phyloP scores from a whole-genome alignment of 1,284 basidiomycete species.

The Ceratobasidium theobromae region DNA sequence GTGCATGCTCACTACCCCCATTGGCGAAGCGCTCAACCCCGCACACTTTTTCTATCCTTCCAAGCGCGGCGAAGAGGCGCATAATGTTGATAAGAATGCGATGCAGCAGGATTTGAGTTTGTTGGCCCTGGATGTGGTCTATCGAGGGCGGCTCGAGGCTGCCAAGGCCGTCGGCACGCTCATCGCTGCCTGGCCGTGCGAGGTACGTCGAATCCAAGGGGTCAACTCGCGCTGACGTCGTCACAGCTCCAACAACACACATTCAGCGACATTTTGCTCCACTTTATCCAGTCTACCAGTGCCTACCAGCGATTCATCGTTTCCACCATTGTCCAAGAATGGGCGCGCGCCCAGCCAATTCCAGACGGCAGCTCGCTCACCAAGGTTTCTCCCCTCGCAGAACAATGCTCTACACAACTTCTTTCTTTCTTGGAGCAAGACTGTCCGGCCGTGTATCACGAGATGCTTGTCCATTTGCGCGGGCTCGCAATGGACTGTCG shows the following conservation, averaged over 20 bases:
- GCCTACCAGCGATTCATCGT: constrained; percentile 90
- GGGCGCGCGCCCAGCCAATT: constrained; percentile 55
- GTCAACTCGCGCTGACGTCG: not conserved
- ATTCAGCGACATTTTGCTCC: constrained; percentile 69
- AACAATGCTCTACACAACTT: constrained; percentile 65
- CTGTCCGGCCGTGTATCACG: constrained; percentile 75
- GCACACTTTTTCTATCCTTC: constrained; percentile 68
- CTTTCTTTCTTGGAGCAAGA: constrained; percentile 72
- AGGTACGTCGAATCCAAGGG: constrained; percentile 49
- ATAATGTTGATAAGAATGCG: constrained; percentile 98
- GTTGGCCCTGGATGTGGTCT: constrained; percentile 74
- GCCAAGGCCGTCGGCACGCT: constrained; percentile 79
- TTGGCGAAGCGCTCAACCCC: constrained; percentile 79
- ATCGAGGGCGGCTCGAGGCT: constrained; percentile 80
- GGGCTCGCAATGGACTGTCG: constrained; percentile 83
- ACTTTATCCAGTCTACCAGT: constrained; percentile 83
- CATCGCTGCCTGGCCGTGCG: constrained; percentile 65
- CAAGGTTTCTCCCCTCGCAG: constrained; percentile 56
- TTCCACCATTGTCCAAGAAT: constrained; percentile 87
- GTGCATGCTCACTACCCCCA: constrained; percentile 85
- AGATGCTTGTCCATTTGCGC: constrained; percentile 82
- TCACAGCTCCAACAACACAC: constrained; percentile 31
- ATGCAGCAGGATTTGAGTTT: constrained; percentile 88
- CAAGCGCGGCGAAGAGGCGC: constrained; percentile 57
- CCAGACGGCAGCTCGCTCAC: constrained; percentile 35